Evolutionary conservation across 106 monocot genomes (phyloP).

Genomic region (Acorus calamus): DNA sequence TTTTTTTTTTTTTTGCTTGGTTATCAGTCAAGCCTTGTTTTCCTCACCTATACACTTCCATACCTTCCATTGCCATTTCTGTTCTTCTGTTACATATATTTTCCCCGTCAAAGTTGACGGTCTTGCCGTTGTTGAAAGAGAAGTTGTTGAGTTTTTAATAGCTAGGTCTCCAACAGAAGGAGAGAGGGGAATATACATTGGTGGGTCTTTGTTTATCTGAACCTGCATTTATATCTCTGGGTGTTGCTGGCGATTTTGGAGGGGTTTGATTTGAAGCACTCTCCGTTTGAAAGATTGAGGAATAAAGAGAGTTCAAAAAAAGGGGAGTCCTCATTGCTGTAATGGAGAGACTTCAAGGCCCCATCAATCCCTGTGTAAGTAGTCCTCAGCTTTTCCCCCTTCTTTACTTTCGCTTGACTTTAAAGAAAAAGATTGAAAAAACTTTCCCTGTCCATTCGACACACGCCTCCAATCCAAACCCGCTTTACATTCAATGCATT

Average conservation of each 20-base stretch:
- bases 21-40: conserved; percentile 1
- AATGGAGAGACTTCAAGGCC: conserved; percentile 22
- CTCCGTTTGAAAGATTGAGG: not conserved
- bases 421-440: not conserved
- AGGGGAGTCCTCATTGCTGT: not conserved
- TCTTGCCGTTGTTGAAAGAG: not conserved
- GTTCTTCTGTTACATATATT: not conserved
- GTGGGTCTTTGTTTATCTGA: too few relatives aligned
- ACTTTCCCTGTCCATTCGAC: not conserved
- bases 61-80: not conserved
- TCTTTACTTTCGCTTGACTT: not conserved
- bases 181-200: too few relatives aligned
- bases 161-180: too few relatives aligned
- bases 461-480: not conserved
- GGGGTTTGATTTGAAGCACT: too few relatives aligned
- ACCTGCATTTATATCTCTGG: too few relatives aligned
- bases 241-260: too few relatives aligned
- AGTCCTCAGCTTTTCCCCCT: not conserved
- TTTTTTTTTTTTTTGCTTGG: too few relatives aligned
- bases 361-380: conserved; percentile 23
- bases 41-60: not conserved
- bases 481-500: too few relatives aligned
- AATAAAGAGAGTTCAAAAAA: not conserved
- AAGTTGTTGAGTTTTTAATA: too few relatives aligned
- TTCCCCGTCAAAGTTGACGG: not conserved